Evolutionary conservation across 2,329 filamentous ascomycete species (phyloP).

Genomic region (Claviceps maximensis): DNA sequence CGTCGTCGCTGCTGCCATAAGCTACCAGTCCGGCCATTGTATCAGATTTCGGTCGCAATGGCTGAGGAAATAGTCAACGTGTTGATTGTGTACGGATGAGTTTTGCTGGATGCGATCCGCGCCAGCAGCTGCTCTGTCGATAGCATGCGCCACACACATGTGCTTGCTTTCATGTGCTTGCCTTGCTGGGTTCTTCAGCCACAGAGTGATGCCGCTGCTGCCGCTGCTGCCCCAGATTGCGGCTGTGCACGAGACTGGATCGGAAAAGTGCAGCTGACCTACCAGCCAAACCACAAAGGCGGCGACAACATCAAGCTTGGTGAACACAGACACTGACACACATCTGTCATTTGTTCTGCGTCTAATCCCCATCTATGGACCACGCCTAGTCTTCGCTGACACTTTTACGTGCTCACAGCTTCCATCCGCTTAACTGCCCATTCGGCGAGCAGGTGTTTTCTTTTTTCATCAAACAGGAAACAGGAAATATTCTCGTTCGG

Average conservation of each 20-base stretch:
- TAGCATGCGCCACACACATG: conserved; percentile 2
- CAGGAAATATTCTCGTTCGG: not conserved
- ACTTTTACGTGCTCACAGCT: not conserved
- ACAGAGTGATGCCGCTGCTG: too few relatives aligned
- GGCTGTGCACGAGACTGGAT: not conserved
- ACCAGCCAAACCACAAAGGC: not conserved
- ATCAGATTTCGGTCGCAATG: not conserved
- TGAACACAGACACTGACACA: too few relatives aligned
- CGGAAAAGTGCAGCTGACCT: not conserved
- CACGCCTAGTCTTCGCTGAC: not conserved
- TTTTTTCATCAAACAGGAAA: not conserved
- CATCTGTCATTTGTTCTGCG: not conserved
- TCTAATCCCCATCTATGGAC: not conserved
- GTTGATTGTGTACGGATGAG: not conserved
- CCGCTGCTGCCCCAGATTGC: not conserved
- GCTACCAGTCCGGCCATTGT: conserved; percentile 32
- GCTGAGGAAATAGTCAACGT: not conserved
- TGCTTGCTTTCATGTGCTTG: not conserved
- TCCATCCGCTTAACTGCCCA: not conserved
- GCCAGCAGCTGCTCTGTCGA: not conserved
- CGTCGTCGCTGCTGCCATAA: conserved; percentile 40
- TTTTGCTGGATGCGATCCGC: not conserved
- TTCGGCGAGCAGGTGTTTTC: not conserved
- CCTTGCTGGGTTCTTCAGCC: not conserved
- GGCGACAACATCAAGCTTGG: too few relatives aligned